Base-by-base conservation (phyloP, 441 rosid species). In the Gossypium davidsonii region DNA sequence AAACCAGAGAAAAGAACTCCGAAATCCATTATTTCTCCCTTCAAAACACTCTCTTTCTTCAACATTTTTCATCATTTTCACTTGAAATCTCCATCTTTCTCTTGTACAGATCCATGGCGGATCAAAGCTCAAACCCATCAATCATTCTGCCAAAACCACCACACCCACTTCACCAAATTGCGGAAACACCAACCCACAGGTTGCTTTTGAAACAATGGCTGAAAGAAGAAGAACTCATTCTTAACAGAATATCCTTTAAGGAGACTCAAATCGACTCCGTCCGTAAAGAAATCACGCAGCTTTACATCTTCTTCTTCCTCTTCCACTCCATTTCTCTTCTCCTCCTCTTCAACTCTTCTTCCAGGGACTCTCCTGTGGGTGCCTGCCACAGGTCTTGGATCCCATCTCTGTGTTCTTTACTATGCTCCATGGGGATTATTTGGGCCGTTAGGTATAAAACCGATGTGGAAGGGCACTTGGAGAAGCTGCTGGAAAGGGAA, bases 181-280 rank as follows among this genome's bases (percentile, higher is more conserved):
- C 96, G 0, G 91, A 88, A 76, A 88, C 97, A 4, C 92, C 96
- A 20, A 90, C 96, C 34, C 99, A 92, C 85, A 92, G 89, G 85
- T 94, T 95, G 71, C 96, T 95, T 65, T 80, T 92, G 57, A 91
- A 92, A 83, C 97, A 94, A 74, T 92, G 98, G 99, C 84, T 90
- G 56, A 92, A 89, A 77, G 98, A 92, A 76, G 94, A 94, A 72
- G 98, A 95, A 56, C 87, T 95, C 0, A 91, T 89, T 76, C 85
- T 92, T 78, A 83, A 78, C 79, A 83, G 98, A 64, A 73, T 87
- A 73, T 77, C 90, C 1, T 83, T 85, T 57, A 95, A 95, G 76
- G 98, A 95, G 70, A 83, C 89, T 37, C 98, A 91, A 60, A 91
- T 92, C 64, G 89, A 90, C 75, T 85, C 56, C 3, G 56, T 86